phyloP scores from a whole-genome alignment of 2,329 filamentous ascomycete genomes.

The Fusarium globosum region DNA sequence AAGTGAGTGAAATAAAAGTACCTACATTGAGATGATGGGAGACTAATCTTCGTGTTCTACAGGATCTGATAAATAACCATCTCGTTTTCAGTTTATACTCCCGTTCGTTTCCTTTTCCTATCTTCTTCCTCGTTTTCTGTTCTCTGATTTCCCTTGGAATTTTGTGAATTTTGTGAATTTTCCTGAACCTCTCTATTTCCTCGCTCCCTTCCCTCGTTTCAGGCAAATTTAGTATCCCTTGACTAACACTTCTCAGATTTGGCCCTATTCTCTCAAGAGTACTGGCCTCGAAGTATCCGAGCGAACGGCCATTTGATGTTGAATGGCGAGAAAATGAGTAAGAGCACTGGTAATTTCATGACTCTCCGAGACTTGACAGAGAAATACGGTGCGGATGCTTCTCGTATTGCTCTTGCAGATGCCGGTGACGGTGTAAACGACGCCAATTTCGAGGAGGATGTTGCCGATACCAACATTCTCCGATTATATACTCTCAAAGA shows the following conservation, averaged over 20 bases:
- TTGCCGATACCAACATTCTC: conserved; percentile 91
- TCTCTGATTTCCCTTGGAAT: not conserved
- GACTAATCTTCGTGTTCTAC: not conserved
- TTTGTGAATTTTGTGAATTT: not conserved
- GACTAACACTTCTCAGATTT: conserved; percentile 59
- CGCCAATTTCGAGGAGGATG: conserved; percentile 96
- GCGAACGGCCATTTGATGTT: conserved; percentile 93
- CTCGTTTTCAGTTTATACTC: not conserved
- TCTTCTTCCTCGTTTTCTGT: not conserved
- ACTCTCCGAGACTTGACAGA: conserved; percentile 85
- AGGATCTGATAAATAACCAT: not conserved
- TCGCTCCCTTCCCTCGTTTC: not conserved
- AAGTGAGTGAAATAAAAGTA: conserved; percentile 51
- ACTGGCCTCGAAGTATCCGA: conserved; percentile 88
- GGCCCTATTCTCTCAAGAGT: conserved; percentile 86
- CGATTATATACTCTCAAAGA: conserved; percentile 84
- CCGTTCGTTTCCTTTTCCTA: not conserved
- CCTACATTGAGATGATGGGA: not conserved
- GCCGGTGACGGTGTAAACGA: conserved; percentile 94
- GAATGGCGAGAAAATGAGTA: conserved; percentile 99
- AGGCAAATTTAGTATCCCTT: not conserved
- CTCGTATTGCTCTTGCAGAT: conserved; percentile 90
- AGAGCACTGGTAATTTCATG: conserved; percentile 97
- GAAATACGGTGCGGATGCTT: conserved; percentile 96
- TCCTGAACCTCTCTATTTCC: not conserved